phyloP scores from a whole-genome alignment of 2,329 filamentous ascomycete species.

The Lomentospora prolificans region DNA sequence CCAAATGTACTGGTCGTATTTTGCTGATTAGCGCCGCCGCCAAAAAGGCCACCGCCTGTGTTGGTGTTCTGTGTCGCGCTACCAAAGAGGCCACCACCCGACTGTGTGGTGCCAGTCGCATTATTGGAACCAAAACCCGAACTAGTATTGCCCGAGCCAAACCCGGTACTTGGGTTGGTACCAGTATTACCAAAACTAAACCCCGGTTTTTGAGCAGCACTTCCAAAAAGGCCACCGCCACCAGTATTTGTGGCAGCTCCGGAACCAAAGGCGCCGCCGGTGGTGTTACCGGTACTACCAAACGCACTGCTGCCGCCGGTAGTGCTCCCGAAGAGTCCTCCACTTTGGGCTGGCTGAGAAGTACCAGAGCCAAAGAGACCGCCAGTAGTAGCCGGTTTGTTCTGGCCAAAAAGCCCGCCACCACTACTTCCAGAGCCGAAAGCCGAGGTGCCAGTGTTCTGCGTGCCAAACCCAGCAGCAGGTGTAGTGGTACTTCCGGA shows the following conservation, averaged over 20 bases:
- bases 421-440: slow-evolving; percentile 12
- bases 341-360: background rate
- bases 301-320: slow-evolving; percentile 30
- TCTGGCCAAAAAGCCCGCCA: slow-evolving; percentile 24
- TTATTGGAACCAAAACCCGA: slow-evolving; percentile 28
- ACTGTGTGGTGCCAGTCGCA: slow-evolving; percentile 14
- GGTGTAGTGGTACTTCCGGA: slow-evolving; percentile 19
- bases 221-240: slow-evolving; percentile 36
- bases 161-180: slow-evolving; percentile 17
- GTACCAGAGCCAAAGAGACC: slow-evolving; percentile 27
- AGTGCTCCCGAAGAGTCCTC: background rate
- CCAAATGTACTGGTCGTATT: slow-evolving; percentile 13
- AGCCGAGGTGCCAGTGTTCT: slow-evolving; percentile 7
- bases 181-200: slow-evolving; percentile 34
- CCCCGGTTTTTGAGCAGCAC: slow-evolving; percentile 27
- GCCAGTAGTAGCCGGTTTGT: slow-evolving; percentile 16
- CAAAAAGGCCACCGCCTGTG: slow-evolving; percentile 31
- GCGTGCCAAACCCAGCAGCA: slow-evolving; percentile 8
- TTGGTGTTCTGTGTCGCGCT: slow-evolving; percentile 17
- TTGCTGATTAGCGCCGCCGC: slow-evolving; percentile 19
- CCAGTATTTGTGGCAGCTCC: slow-evolving; percentile 12
- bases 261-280: slow-evolving; percentile 16
- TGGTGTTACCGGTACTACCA: slow-evolving; percentile 22
- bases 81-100: slow-evolving; percentile 19
- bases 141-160: slow-evolving; percentile 24